Percentiles rank a stretch among this genome's conserved stretches.
phyloP scores from a whole-genome alignment of 2,329 filamentous ascomycete species.

The Colletotrichum ledebouriae region DNA sequence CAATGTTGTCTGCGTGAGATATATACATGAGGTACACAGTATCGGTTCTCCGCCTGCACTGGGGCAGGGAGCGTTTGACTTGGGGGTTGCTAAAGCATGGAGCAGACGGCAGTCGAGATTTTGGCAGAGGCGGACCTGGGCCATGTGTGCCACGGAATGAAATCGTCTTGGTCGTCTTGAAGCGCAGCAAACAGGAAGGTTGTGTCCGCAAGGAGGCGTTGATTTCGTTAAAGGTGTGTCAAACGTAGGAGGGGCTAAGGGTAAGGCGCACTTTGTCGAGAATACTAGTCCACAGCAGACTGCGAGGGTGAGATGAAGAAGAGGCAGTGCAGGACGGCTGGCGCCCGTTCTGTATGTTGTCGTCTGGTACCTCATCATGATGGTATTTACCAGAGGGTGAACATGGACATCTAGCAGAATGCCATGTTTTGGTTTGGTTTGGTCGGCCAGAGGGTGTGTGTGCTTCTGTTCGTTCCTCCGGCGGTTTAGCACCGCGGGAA shows the following conservation, averaged over 20 bases:
- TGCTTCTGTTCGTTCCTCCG: neutral
- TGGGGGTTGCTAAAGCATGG: constrained; percentile 7
- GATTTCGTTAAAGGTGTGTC: constrained; percentile 1
- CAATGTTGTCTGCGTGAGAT: neutral
- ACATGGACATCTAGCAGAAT: constrained; percentile 39
- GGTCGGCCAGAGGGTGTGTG: constrained; percentile 21
- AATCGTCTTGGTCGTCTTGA: neutral
- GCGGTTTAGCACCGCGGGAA: too few species aligned
- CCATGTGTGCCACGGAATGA: neutral
- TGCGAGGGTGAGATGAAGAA: constrained; percentile 16
- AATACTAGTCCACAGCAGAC: neutral
- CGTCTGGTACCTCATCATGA: constrained; percentile 17
- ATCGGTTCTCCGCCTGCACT: neutral
- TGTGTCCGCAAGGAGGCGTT: constrained; percentile 12
- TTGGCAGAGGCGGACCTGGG: constrained; percentile 11
- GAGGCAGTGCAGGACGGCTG: constrained; percentile 37
- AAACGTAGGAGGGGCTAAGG: constrained; percentile 1
- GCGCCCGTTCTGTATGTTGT: constrained; percentile 22
- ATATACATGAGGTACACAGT: too few species aligned
- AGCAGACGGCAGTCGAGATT: neutral
- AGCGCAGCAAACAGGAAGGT: neutral
- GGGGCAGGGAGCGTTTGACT: constrained; percentile 25
- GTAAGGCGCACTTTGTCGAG: neutral
- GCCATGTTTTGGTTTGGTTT: constrained; percentile 32
- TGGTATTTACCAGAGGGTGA: constrained; percentile 34